These are phyloP conservation scores for Arxiozyma bovina DNA, from an alignment of 1,139 yeast species.

Conservation along the genomic window DNA sequence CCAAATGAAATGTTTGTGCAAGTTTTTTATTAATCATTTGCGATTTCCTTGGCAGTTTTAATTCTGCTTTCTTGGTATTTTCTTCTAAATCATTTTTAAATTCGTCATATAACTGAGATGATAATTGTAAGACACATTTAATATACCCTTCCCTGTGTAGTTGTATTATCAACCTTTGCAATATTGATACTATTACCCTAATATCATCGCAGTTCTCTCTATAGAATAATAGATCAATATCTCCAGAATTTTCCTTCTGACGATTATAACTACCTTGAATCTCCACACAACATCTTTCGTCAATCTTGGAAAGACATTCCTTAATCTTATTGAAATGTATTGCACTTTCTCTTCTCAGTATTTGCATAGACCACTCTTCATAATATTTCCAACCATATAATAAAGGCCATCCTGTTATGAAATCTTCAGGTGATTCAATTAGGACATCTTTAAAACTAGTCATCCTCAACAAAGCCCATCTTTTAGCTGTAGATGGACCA, in stretches of 20 bases:
- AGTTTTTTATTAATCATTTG: slow-evolving; percentile 10
- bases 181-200: slow-evolving; percentile 26
- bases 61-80: slow-evolving; percentile 9
- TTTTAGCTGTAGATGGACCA: slow-evolving; percentile 40
- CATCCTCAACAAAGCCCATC: slow-evolving; percentile 38
- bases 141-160: slow-evolving; percentile 28
- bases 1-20: slow-evolving; percentile 31
- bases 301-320: slow-evolving; percentile 32
- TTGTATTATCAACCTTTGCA: slow-evolving; percentile 27
- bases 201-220: slow-evolving; percentile 32
- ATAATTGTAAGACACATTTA: slow-evolving; percentile 24
- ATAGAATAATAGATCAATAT: slow-evolving; percentile 49
- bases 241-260: slow-evolving; percentile 44
- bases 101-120: slow-evolving; percentile 10
- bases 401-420: slow-evolving; percentile 32
- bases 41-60: slow-evolving; percentile 6
- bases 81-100: slow-evolving; percentile 13
- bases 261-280: slow-evolving; percentile 53
- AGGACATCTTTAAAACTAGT: slow-evolving; percentile 37
- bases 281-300: slow-evolving; percentile 33
- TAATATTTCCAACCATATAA: slow-evolving; percentile 42
- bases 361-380: slow-evolving; percentile 42
- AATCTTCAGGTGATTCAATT: slow-evolving; percentile 26
- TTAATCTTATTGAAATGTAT: slow-evolving; percentile 36
- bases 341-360: slow-evolving; percentile 42